phyloP scores from a whole-genome alignment of 2,329 filamentous ascomycete species.

The Coniella lustricola region DNA sequence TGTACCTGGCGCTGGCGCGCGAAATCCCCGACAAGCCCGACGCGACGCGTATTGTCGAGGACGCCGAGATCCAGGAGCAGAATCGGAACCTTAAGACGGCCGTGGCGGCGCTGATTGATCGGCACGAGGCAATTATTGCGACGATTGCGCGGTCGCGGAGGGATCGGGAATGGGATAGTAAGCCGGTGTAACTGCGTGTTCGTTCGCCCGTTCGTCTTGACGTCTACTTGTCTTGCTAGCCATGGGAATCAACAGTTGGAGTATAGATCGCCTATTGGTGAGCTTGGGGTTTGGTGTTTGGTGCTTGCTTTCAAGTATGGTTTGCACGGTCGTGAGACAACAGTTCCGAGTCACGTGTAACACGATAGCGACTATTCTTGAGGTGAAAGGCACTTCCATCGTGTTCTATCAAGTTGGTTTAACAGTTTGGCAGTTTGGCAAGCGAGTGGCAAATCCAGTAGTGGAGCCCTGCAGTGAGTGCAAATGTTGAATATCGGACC shows the following conservation, averaged over 20 bases:
- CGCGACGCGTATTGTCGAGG: constrained; percentile 12
- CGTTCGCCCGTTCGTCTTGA: not conserved
- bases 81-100: constrained; percentile 12
- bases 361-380: too few species aligned
- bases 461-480: too few species aligned
- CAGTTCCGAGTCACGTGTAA: too few species aligned
- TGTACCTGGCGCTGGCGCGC: constrained; percentile 12
- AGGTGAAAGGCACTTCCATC: too few species aligned
- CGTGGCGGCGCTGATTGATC: constrained; percentile 13
- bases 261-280: too few species aligned
- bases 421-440: too few species aligned
- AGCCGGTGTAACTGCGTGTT: constrained; percentile 5
- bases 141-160: constrained; percentile 14
- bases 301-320: too few species aligned
- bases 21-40: constrained; percentile 11
- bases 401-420: too few species aligned
- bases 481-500: too few species aligned
- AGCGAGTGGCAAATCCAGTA: too few species aligned
- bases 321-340: not conserved
- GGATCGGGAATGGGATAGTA: constrained; percentile 8
- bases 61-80: constrained; percentile 15
- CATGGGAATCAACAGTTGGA: too few species aligned
- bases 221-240: not conserved
- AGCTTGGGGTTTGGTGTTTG: too few species aligned
- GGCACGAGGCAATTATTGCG: constrained; percentile 14